Evolutionary conservation across 805 yeast genomes (phyloP), one percentile per base, ranked within the genome.

Genomic region (Zygosaccharomyces rouxii): DNA sequence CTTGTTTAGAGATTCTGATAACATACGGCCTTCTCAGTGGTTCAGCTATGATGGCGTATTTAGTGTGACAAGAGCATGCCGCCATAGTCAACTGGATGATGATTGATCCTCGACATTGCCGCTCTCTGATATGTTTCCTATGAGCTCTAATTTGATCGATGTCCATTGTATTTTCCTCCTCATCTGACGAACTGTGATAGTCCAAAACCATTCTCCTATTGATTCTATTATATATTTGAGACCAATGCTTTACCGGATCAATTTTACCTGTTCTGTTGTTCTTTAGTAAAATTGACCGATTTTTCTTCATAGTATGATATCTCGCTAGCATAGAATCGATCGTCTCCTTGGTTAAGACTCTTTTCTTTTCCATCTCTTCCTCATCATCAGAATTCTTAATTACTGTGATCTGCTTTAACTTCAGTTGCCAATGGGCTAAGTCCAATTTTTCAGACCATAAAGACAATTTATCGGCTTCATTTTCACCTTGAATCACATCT

Each of bases 401-500:
- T 14, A 66, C 65, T 0, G 88, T 79, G 19, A 83, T 69, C 7
- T 64, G 63, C 2, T 74, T 72, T 31, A 82, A 60, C 38, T 71
- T 69, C 19, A 65, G 57, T 7, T 60, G 56, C 85, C 87, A 80
- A 53, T 72, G 75, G 48, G 77, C 64, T 48, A 69, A 63, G 23
- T 67, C 60, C 43, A 80, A 67, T 53, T 73, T 75, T 10, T 75
- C 75, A 26, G 70, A 63, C 30, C 80, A 71, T 18, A 59, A 44
- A 9, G 50, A 46, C 28, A 74, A 55, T 26, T 73, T 74, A 46
- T 83, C 88, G 26, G 80, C 78, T 56, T 84, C 92, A 7, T 70
- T 62, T 42, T 75, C 67, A 38, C 81, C 70, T 47, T 76, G 73
- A 1, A 48, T 38, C 6, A 56, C 29, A 42, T 73, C 76, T 22